These are phyloP conservation scores for Senna tora DNA, from an alignment of 306 rosid species.

Conservation along the genomic window DNA sequence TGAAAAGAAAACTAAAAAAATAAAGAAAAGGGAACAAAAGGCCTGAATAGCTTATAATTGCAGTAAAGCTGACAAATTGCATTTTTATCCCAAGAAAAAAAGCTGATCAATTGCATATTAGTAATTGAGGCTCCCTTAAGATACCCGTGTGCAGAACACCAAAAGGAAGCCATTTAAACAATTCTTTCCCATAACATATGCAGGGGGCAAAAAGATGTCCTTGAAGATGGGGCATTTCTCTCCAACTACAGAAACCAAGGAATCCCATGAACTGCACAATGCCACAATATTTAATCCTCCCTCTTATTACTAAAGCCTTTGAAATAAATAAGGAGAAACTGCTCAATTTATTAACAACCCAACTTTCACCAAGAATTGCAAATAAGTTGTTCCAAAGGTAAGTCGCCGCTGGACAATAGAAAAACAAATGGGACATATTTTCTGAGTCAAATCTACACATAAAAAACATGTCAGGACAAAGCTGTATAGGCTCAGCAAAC, in stretches of 20 bases:
- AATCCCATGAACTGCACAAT: not conserved
- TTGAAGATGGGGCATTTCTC: not conserved
- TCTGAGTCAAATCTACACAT: not conserved
- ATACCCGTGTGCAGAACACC: not conserved
- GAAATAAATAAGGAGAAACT: not conserved
- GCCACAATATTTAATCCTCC: not conserved
- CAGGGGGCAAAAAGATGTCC: not conserved
- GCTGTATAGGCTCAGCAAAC: not conserved
- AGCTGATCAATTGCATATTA: not conserved
- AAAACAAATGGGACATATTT: not conserved
- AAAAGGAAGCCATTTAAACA: not conserved
- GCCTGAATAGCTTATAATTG: not conserved
- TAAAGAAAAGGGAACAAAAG: not conserved
- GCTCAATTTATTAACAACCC: not conserved
- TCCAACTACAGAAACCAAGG: not conserved
- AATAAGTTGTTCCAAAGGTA: not conserved
- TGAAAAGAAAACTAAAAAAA: not conserved
- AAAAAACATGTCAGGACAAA: not conserved
- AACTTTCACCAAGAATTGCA: not conserved
- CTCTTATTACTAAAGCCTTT: not conserved
- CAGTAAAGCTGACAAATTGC: not conserved
- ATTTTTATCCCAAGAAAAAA: not conserved
- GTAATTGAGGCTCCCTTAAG: not conserved
- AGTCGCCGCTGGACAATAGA: not conserved
- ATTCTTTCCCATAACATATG: not conserved